Percentiles rank a stretch among this genome's conserved stretches.
These are phyloP conservation scores for Begonia peltatifolia DNA, from an alignment of 306 rosid genomes.

Conservation along the genomic window DNA sequence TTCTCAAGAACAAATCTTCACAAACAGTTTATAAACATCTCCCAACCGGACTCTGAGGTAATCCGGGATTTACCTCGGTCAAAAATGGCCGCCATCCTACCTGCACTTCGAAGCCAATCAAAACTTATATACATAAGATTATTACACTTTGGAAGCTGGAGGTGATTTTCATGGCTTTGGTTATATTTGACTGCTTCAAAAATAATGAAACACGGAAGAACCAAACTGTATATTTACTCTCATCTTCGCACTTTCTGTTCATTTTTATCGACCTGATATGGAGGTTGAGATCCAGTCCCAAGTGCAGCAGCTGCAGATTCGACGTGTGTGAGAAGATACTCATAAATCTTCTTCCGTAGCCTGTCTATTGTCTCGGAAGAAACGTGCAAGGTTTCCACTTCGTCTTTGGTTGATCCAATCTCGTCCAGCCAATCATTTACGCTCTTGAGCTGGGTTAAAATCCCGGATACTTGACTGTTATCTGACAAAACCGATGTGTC, in stretches of 20 bases:
- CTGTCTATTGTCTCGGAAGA: constrained; percentile 52
- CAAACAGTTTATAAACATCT: no score
- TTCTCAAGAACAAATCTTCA: no score
- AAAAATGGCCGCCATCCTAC: no score
- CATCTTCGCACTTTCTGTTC: constrained; percentile 49
- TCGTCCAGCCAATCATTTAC: constrained; percentile 87
- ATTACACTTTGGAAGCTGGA: no score
- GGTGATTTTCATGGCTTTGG: no score
- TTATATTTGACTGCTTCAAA: no score
- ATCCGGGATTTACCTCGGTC: no score
- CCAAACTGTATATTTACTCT: constrained; percentile 4
- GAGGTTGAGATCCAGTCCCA: constrained; percentile 38
- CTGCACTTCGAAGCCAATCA: no score
- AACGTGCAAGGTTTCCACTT: constrained; percentile 28
- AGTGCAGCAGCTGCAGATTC: constrained; percentile 98
- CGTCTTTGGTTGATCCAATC: constrained; percentile 38
- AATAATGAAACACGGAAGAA: no score
- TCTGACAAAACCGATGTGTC: constrained; percentile 55
- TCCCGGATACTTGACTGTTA: constrained; percentile 84
- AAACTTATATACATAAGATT: no score
- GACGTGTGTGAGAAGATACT: constrained; percentile 84
- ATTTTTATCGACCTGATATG: constrained; percentile 27
- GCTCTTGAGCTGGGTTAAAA: constrained; percentile 79
- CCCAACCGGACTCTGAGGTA: no score
- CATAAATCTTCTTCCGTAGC: constrained; percentile 76